Conservation (phyloP, 2,329 filamentous ascomycete species). For the Aaosphaeria pasadenensis region DNA sequence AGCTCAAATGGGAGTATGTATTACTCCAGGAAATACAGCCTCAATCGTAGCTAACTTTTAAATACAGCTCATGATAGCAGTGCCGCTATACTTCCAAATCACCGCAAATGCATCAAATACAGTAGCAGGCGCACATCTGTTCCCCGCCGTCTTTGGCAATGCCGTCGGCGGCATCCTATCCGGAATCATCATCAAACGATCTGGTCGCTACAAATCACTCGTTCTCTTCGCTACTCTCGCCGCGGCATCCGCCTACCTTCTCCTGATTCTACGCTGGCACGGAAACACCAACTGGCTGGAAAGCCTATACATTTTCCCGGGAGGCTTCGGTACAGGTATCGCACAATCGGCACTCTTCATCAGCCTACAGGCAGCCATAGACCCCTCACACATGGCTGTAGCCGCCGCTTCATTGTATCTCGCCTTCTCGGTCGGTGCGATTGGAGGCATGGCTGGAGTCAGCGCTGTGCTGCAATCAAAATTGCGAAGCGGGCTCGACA, state of each 20-base stretch:
- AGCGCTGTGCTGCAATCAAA: constrained; percentile 20
- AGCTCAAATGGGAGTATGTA: constrained; percentile 55
- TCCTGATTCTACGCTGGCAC: constrained; percentile 26
- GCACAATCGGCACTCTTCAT: constrained; percentile 24
- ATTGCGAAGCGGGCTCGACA: constrained; percentile 13
- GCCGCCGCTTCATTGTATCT: constrained; percentile 21
- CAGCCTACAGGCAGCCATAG: constrained; percentile 20
- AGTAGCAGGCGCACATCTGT: constrained; percentile 57
- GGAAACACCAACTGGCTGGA: constrained; percentile 24
- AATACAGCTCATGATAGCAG: constrained; percentile 57
- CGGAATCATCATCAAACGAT: constrained; percentile 38
- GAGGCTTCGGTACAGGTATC: constrained; percentile 24
- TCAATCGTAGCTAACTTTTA: neutral
- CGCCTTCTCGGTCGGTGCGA: constrained; percentile 9
- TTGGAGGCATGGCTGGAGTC: constrained; percentile 20
- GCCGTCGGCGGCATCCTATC: constrained; percentile 61
- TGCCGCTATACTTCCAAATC: constrained; percentile 69
- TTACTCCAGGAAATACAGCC: neutral
- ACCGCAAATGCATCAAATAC: constrained; percentile 58
- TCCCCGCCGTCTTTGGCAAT: constrained; percentile 67
- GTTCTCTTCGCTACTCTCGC: constrained; percentile 14
- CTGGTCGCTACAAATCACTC: constrained; percentile 23
- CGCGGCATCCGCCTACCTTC: constrained; percentile 17
- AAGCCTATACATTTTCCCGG: constrained; percentile 24
- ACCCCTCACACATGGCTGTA: constrained; percentile 15